Conservation (phyloP, 2,329 filamentous ascomycete species). For the Alternaria sp. region DNA sequence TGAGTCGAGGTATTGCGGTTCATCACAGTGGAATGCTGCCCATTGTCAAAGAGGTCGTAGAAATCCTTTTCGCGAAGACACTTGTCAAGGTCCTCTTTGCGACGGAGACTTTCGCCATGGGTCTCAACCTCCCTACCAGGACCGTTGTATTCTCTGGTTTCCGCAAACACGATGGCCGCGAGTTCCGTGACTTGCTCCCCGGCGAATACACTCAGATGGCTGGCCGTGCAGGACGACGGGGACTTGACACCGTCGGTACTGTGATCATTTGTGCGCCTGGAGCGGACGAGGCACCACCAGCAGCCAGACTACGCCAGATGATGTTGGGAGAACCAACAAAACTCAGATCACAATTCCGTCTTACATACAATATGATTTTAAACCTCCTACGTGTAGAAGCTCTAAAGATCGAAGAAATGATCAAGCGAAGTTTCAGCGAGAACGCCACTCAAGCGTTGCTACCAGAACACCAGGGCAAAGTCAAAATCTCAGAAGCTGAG, state of each 20-base stretch:
- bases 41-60: conserved; percentile 97
- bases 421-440: conserved; percentile 98
- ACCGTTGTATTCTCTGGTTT: conserved; percentile 98
- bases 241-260: conserved; percentile 88
- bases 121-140: conserved; percentile 90
- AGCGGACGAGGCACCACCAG: conserved; percentile 86
- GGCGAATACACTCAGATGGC: conserved; percentile 99
- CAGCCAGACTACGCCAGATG: conserved; percentile 85
- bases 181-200: conserved; percentile 87
- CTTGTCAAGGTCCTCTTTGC: conserved; percentile 97
- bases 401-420: conserved; percentile 99
- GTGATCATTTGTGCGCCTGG: conserved; percentile 89
- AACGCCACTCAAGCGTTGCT: conserved; percentile 94
- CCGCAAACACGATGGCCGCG: conserved; percentile 92
- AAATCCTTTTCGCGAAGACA: conserved; percentile 93
- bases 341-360: conserved; percentile 90
- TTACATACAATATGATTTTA: conserved; percentile 99
- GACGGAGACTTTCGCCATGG: conserved; percentile 99
- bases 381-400: conserved; percentile 95
- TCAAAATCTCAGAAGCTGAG: conserved; percentile 90
- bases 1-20: conserved; percentile 89
- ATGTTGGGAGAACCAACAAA: conserved; percentile 96
- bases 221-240: conserved; percentile 89
- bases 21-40: conserved; percentile 94
- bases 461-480: conserved; percentile 93